Conservation (phyloP, 2,329 filamentous ascomycete species). For the Pseudogymnoascus sp. region DNA sequence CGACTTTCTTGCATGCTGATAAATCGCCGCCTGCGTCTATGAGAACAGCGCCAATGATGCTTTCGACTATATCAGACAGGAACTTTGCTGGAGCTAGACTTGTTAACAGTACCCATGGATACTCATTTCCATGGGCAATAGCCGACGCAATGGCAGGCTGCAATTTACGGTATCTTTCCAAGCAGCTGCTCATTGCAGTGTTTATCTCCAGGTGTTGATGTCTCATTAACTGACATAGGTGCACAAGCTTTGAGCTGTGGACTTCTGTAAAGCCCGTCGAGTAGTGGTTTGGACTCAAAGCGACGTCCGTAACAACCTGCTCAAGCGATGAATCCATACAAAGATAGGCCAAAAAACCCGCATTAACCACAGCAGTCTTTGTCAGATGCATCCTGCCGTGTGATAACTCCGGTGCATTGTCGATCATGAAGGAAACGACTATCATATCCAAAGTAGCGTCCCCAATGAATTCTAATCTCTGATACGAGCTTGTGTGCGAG, state of each 20-base stretch:
- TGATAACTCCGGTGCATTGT: constrained; percentile 41
- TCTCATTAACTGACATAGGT: constrained; percentile 67
- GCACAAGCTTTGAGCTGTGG: constrained; percentile 26
- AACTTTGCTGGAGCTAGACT: constrained; percentile 66
- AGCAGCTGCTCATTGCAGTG: neutral
- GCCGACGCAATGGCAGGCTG: constrained; percentile 28
- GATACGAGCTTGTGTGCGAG: constrained; percentile 46
- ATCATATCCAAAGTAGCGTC: constrained; percentile 79
- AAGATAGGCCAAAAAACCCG: constrained; percentile 70
- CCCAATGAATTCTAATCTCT: constrained; percentile 82
- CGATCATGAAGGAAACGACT: constrained; percentile 54
- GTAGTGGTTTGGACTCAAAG: neutral
- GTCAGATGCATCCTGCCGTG: constrained; percentile 67
- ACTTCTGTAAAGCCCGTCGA: constrained; percentile 12
- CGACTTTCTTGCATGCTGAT: constrained; percentile 51
- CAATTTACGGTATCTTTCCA: neutral
- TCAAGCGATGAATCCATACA: constrained; percentile 52
- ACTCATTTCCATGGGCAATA: constrained; percentile 46
- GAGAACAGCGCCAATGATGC: constrained; percentile 74
- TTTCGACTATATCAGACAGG: constrained; percentile 78
- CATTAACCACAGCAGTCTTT: constrained; percentile 72
- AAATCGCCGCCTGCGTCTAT: constrained; percentile 68
- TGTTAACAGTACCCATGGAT: constrained; percentile 72
- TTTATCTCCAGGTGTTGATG: constrained; percentile 45
- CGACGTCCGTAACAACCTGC: constrained; percentile 25